Base-by-base conservation (phyloP, 768 basidiomycete species). In the Boletus vermiculosoides region DNA sequence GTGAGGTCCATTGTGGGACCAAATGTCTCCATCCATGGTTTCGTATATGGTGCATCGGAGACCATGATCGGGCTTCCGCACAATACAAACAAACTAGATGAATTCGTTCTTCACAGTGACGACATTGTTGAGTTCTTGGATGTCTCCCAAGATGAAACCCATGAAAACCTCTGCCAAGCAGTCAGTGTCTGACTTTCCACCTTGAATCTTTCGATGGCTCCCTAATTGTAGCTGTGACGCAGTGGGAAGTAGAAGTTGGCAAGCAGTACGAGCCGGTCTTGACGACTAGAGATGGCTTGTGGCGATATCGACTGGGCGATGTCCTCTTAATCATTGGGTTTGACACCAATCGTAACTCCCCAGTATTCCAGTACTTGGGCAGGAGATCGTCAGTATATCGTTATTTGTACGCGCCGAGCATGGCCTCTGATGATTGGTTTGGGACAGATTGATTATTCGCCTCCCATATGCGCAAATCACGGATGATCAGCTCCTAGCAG, bases 281-380 rank as follows among this genome's bases (percentile, higher is more conserved):
- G 36, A 68, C 64, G 23, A 68, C 62, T 1, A 59, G 48, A 25
- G 58, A 62, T 16, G 67, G 67, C 1, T 48, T 68, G 36, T 68
- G 67, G 67, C 58, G 64, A 22, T 66, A 69, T 22, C 56, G 28
- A 20, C 48, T 64, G 4, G 60, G 67, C 2, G 66, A 68, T 22
- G 16, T 68, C 5, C n/a, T 68, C 10, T 40, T 30, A 1, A 52
- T 68, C 23, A 16, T 57, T 4, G 67, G 65, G 11, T 67, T 67
- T 40, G 42, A 58, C 20, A 1, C 53, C 1, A 42, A 60, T 22
- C 45, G 23, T 3, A 37, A 41, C 13, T 22, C 39, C 4, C 67
- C 67, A 0, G 10, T 63, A 11, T 58, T 68, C 39, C 57, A 48
- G 12, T 56, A 49, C 13, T 33, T 30, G 7, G 64, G 67, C 20